Evolutionary conservation across 768 basidiomycete genomes (phyloP).

Genomic region (Suillus paluster): DNA sequence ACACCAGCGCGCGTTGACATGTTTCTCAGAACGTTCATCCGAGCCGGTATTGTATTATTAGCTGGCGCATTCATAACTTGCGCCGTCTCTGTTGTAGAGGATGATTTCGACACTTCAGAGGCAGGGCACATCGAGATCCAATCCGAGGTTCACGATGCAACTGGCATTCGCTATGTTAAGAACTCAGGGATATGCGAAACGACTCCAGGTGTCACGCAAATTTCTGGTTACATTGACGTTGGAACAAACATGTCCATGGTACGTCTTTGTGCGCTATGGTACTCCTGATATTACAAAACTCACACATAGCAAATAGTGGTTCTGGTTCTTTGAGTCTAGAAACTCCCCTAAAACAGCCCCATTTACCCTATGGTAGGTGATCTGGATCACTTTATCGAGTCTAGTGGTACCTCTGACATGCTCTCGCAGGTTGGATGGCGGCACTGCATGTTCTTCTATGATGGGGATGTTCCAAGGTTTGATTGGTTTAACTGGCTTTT

Average conservation of each 20-base stretch:
- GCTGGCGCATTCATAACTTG: constrained; percentile 1
- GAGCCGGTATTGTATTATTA: constrained; percentile 7
- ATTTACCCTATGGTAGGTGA: constrained; percentile 61
- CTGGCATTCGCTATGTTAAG: constrained; percentile 50
- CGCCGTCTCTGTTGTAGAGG: constrained; percentile 1
- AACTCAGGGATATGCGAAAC: constrained; percentile 72
- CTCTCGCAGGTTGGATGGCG: constrained; percentile 54
- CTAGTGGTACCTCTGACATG: not conserved
- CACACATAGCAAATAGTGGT: constrained; percentile 55
- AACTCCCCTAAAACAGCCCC: constrained; percentile 63
- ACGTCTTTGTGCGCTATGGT: constrained; percentile 10
- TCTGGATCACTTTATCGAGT: not conserved
- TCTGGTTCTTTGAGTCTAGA: constrained; percentile 76
- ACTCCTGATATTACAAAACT: not conserved
- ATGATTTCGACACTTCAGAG: not conserved
- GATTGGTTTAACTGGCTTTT: not conserved
- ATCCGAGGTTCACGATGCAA: constrained; percentile 28
- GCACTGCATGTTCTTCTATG: constrained; percentile 66
- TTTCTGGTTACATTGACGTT: constrained; percentile 66
- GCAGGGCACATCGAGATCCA: constrained; percentile 11
- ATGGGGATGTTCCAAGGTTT: constrained; percentile 69
- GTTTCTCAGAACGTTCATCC: constrained; percentile 14
- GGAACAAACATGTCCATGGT: constrained; percentile 64
- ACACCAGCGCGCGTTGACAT: constrained; percentile 8
- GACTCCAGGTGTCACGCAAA: constrained; percentile 62